Conservation (phyloP, 805 yeast species). For the Hanseniaspora nectarophila region DNA sequence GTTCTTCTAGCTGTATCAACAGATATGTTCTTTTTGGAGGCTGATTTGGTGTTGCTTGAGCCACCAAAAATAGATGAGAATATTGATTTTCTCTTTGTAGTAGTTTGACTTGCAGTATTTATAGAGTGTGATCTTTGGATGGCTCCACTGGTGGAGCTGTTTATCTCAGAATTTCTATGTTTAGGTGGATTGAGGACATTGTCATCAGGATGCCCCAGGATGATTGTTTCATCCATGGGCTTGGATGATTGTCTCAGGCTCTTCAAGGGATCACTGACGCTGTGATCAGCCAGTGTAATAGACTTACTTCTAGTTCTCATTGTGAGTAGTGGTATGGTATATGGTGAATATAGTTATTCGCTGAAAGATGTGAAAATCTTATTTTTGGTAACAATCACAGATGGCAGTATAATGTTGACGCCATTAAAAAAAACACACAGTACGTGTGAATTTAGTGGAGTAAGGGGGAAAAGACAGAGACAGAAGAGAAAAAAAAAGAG, state of each 20-base stretch:
- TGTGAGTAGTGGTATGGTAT: background rate
- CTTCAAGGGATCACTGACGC: background rate
- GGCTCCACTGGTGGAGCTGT: slow-evolving; percentile 4
- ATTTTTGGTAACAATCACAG: too few relatives aligned
- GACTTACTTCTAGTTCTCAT: slow-evolving; percentile 14
- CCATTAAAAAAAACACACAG: too few relatives aligned
- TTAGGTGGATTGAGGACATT: background rate
- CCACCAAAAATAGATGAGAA: slow-evolving; percentile 9
- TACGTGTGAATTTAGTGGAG: too few relatives aligned
- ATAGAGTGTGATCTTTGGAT: slow-evolving; percentile 11
- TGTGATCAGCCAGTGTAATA: slow-evolving; percentile 7
- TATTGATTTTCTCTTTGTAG: slow-evolving; percentile 9
- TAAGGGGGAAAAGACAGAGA: too few relatives aligned
- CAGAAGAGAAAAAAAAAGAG: too few relatives aligned
- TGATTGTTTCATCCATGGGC: background rate
- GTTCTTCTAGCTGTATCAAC: background rate
- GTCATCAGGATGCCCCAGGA: background rate
- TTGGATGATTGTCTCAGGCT: background rate
- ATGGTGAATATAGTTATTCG: too few relatives aligned
- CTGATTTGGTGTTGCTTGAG: background rate
- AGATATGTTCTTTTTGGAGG: background rate
- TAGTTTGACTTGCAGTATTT: slow-evolving; percentile 10
- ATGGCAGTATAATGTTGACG: too few relatives aligned
- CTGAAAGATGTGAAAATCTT: background rate
- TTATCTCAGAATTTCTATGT: background rate